These are phyloP conservation scores for Ophiostoma perfectum DNA, from an alignment of 2,329 filamentous ascomycete genomes.

Conservation along the genomic window DNA sequence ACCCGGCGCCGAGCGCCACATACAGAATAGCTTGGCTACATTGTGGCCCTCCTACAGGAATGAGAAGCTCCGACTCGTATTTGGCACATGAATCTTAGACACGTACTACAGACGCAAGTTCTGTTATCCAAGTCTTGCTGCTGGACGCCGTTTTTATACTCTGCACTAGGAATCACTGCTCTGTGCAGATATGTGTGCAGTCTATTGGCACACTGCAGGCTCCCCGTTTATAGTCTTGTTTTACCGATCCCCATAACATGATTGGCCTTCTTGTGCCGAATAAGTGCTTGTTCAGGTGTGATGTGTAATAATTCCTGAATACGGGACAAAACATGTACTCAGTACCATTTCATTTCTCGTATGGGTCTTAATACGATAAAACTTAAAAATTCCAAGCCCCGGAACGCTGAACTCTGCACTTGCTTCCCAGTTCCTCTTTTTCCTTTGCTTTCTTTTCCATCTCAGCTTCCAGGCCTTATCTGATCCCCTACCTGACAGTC, in stretches of 20 bases:
- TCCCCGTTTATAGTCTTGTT: slow-evolving; percentile 1
- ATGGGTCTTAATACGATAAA: not conserved
- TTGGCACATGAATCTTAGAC: not conserved
- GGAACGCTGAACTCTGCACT: not conserved
- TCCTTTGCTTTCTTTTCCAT: not conserved
- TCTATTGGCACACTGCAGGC: not conserved
- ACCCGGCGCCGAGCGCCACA: not conserved
- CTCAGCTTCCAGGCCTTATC: not conserved
- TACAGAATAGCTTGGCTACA: not conserved
- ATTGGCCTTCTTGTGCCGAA: not conserved
- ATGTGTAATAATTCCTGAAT: not conserved
- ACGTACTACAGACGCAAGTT: not conserved
- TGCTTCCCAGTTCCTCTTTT: not conserved
- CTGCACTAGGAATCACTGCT: not conserved
- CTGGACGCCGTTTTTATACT: not conserved
- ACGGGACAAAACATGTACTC: not conserved
- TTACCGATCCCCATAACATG: not conserved
- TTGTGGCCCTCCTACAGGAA: not conserved
- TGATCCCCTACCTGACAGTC: too few relatives aligned
- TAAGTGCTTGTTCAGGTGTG: not conserved
- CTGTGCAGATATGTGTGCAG: not conserved
- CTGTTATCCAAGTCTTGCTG: too few relatives aligned
- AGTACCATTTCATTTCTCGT: not conserved
- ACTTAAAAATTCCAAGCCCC: not conserved
- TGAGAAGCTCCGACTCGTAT: not conserved